Base-by-base conservation (phyloP, 139 green algal species). In the Volvox africanus region DNA sequence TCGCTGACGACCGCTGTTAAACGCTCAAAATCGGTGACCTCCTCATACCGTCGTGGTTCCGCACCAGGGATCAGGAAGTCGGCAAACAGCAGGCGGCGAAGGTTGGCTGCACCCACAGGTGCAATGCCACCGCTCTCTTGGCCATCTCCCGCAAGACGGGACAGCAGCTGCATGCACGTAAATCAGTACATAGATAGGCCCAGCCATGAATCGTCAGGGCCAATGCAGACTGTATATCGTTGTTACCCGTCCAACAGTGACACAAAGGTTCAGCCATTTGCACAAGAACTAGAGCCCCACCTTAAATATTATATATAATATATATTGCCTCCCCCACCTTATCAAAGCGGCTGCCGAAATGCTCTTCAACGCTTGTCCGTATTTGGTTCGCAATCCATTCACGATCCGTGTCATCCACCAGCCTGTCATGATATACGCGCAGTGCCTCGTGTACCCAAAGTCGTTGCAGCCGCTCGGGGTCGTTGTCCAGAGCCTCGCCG, bases 41-140 rank as follows among this genome's bases (percentile, higher is more conserved):
- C 92, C 65, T 82, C 83, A 61, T 94, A 94, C 20, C 78, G 50
- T 13, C 82, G 30, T 14, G 88, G 86, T 35, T 92, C 92, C 2
- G 88, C 73, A 61, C 95, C 96, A 16, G 95, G 93, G 0, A 94
- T 80, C 95, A 97, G 96, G 91, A 96, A 98, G 93, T 98, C 95
- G 3, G 92, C 96, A 83, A 97, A 97, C 84, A 98, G 62, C 18
- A 98, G 92, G 24, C 91, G 69, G 3, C 93, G 91, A 76, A 97
- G 89, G 82, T 81, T 69, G 0, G 33, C 83, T 1, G 81, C 71
- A 16, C 92, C 92, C 26, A 91, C 77, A 0, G 21, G 24, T 2
- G 37, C 68, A 19, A 30, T 21, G 2, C 61, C 2, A 20, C 37
- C 28, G 17, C 44, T 44, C 24, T 75, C 33, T 2, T 20, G 13